These are phyloP conservation scores for Sphagnum tenellum DNA, from an alignment of 225 moss, liverwort and hornwort genomes.

Conservation along the genomic window DNA sequence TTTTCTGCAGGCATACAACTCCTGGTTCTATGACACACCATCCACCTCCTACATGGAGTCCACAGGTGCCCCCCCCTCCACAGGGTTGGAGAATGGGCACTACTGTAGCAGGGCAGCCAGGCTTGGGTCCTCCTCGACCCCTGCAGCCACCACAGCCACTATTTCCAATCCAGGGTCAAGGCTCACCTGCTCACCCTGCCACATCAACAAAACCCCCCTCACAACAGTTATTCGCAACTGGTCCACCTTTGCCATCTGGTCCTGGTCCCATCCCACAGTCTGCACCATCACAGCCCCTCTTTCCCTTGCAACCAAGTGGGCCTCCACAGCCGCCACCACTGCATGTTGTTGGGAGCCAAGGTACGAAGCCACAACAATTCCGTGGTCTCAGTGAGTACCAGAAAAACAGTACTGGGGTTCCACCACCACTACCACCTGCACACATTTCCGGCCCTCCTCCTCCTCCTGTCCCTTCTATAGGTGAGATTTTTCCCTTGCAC, in stretches of 20 bases:
- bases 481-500: too few species aligned
- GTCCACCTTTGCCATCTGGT: slow-evolving; percentile 9
- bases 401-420: too few species aligned
- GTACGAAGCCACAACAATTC: too few species aligned
- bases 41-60: slow-evolving; percentile 23
- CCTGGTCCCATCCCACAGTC: background rate
- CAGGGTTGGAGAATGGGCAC: slow-evolving; percentile 18
- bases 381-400: too few species aligned
- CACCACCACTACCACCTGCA: too few species aligned
- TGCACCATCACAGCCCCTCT: slow-evolving; percentile 10
- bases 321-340: too few species aligned
- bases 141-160: slow-evolving; percentile 28
- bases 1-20: slow-evolving; percentile 22
- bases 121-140: slow-evolving; percentile 13
- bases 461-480: slow-evolving; percentile 1
- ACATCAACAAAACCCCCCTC: slow-evolving; percentile 8
- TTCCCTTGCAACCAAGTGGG: slow-evolving; percentile 2
- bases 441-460: background rate
- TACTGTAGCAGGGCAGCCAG: slow-evolving; percentile 5
- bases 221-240: slow-evolving; percentile 42
- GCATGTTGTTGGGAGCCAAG: too few species aligned
- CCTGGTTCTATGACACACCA: slow-evolving; percentile 12
- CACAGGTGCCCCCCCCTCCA: slow-evolving; percentile 12
- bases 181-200: slow-evolving; percentile 8
- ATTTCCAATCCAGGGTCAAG: slow-evolving; percentile 27